phyloP scores from a whole-genome alignment of 306 rosid genomes.

The Spatholobus suberectus region DNA sequence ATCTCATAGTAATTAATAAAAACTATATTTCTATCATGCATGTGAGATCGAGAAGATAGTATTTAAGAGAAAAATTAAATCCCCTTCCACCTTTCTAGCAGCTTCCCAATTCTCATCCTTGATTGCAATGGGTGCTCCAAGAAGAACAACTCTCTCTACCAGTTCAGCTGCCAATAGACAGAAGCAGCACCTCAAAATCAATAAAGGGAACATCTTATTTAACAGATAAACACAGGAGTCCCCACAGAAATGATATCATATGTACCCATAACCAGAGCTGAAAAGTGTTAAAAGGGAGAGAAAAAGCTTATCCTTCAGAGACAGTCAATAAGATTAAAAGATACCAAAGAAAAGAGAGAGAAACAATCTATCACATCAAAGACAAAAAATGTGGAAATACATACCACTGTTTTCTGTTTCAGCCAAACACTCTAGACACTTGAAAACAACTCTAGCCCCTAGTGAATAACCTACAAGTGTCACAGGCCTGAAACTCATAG shows the following conservation, averaged over 20 bases:
- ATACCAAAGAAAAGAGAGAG: slow-evolving; percentile 19
- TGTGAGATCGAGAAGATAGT: background rate
- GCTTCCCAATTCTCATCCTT: slow-evolving; percentile 68
- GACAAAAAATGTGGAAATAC: slow-evolving; percentile 24
- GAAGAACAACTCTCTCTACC: slow-evolving; percentile 77
- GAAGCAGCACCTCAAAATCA: slow-evolving; percentile 19
- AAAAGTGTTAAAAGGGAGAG: background rate
- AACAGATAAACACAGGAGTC: background rate
- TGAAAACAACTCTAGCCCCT: slow-evolving; percentile 75
- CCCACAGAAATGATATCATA: slow-evolving; percentile 1
- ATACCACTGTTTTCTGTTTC: slow-evolving; percentile 61
- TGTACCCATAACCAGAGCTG: slow-evolving; percentile 4
- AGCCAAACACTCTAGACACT: slow-evolving; percentile 67
- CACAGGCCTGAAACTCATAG: slow-evolving; percentile 63
- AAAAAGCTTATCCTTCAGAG: background rate
- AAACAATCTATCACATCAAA: slow-evolving; percentile 14
- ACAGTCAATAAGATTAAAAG: background rate
- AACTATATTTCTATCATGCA: background rate
- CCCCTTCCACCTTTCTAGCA: slow-evolving; percentile 62
- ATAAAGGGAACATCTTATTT: background rate
- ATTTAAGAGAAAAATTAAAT: background rate
- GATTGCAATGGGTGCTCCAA: slow-evolving; percentile 81
- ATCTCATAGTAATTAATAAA: slow-evolving; percentile 15
- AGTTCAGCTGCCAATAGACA: slow-evolving; percentile 61
- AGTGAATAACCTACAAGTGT: slow-evolving; percentile 73